Percentiles rank a stretch among this genome's conserved stretches.
These are phyloP conservation scores for Sanghuangporus sanghuang DNA, from an alignment of 1,284 basidiomycete genomes.

Conservation along the genomic window DNA sequence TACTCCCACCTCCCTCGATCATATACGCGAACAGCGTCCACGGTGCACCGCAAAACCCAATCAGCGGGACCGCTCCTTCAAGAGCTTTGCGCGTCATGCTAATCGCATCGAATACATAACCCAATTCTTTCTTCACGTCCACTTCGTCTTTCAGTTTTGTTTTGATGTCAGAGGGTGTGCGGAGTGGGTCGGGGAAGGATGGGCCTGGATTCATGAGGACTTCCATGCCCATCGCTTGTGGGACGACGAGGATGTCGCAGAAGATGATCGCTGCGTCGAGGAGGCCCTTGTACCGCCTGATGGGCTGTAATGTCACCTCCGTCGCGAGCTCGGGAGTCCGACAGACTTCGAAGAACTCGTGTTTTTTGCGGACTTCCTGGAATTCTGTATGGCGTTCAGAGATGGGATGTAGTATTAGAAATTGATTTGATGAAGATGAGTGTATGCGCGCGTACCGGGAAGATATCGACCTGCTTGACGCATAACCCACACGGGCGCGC, in stretches of 20 bases:
- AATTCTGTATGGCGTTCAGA: slow-evolving; percentile 63
- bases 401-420: slow-evolving; percentile 6
- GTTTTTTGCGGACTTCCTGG: slow-evolving; percentile 71
- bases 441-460: slow-evolving; percentile 55
- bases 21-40: slow-evolving; percentile 98
- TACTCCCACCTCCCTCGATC: slow-evolving; percentile 88
- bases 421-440: neutral
- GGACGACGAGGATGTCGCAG: slow-evolving; percentile 93
- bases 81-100: slow-evolving; percentile 75
- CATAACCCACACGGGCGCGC: slow-evolving; percentile 99
- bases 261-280: slow-evolving; percentile 96
- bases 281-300: slow-evolving; percentile 77
- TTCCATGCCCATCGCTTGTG: slow-evolving; percentile 93
- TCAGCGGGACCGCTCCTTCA: slow-evolving; percentile 84
- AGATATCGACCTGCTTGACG: slow-evolving; percentile 95
- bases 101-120: slow-evolving; percentile 90
- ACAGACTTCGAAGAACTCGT: slow-evolving; percentile 94
- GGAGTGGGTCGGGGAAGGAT: slow-evolving; percentile 78
- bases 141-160: slow-evolving; percentile 54
- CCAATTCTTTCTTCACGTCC: slow-evolving; percentile 76
- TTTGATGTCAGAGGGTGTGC: slow-evolving; percentile 66
- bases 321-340: slow-evolving; percentile 81
- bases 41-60: slow-evolving; percentile 93
- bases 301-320: slow-evolving; percentile 88
- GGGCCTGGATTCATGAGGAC: slow-evolving; percentile 93